Evolutionary conservation across 805 yeast species (phyloP).

Genomic region (Wilhelminamyces savonicus): DNA sequence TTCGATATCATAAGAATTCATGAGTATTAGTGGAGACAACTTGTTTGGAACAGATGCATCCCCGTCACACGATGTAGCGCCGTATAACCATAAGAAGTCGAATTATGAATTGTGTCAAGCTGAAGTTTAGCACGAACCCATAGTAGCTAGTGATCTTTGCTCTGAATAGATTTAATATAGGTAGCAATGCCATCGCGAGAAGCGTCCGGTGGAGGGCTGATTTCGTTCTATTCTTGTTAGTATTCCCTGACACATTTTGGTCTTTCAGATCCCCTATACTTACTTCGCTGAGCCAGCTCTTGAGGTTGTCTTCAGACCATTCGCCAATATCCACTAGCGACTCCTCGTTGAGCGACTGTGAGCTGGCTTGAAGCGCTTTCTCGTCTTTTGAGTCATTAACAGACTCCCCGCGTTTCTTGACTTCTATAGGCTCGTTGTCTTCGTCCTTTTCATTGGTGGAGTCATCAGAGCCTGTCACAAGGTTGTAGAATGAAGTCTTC

Average conservation of each 20-base stretch:
- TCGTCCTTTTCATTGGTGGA: slow-evolving; percentile 10
- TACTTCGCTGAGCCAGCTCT: slow-evolving; percentile 32
- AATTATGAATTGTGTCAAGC: slow-evolving; percentile 5
- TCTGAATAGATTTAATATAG: slow-evolving; percentile 39
- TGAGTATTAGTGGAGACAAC: too few relatives aligned
- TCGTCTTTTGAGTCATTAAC: not conserved
- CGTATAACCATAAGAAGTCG: not conserved
- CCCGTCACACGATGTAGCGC: not conserved
- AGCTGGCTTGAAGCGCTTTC: not conserved
- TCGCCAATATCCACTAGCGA: slow-evolving; percentile 22
- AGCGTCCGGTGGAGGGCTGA: slow-evolving; percentile 40
- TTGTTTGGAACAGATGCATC: too few relatives aligned
- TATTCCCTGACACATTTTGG: slow-evolving; percentile 1
- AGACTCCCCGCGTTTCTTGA: slow-evolving; percentile 2
- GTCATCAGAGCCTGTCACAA: slow-evolving; percentile 17
- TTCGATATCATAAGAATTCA: too few relatives aligned
- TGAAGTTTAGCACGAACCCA: slow-evolving; percentile 12
- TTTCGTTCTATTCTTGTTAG: slow-evolving; percentile 36
- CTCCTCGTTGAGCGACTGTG: slow-evolving; percentile 5
- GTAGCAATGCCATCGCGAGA: slow-evolving; percentile 40
- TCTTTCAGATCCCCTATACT: slow-evolving; percentile 11
- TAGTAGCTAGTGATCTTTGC: slow-evolving; percentile 14
- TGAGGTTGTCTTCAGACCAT: slow-evolving; percentile 32
- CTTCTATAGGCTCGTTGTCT: slow-evolving; percentile 20
- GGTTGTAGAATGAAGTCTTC: slow-evolving; percentile 16